Base-by-base conservation (phyloP, 2,329 filamentous ascomycete genomes). In the Alternaria ventricosa region DNA sequence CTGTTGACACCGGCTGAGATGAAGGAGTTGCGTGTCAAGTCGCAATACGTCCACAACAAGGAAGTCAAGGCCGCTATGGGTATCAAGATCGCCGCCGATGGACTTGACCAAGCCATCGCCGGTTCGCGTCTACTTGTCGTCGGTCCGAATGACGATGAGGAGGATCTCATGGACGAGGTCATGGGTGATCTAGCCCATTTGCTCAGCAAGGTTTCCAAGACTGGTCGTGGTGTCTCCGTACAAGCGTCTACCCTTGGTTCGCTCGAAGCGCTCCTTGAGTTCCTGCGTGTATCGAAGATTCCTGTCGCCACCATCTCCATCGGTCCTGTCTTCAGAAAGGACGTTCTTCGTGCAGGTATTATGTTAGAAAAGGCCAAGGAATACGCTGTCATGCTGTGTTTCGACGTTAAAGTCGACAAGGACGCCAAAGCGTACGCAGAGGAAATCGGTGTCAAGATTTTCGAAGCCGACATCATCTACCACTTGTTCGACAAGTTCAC, bases 401-500 rank as follows among this genome's bases (percentile, higher is more conserved):
- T 99, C 87, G 96, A 99, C 80, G 96, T 99, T 83, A 98, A 97
- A 85, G 93, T 99, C 15, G 96, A 99, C 83, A 98, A 97, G 82
- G 96, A 99, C 78, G 96, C 96, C 1, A 89, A 91, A 70, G 87
- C 88, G 10, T 97, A 98, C 74, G 96, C 96, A 11, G 93, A 97
- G 18, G 94, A 98, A 61, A 90, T 97, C 66, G 94, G 94, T 55
- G 92, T 99, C 83, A 98, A 97, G 86, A 92, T 99, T 74, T 99
- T 99, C 85, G 97, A 93, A 4, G 96, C 96, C 3, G 95, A 99
- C 81, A 99, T 99, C 74, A 99, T 99, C 77, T 99, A 99, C 82
- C 96, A 99, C 81, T 85, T 99, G 61, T 99, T 99, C 80, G 96
- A 99, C 81, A 87, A 92, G 69, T 99, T 99, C 83, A 98, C 92